Base-by-base conservation (phyloP, 495 filamentous ascomycete genomes). In the Astrothelium macrocarpum region DNA sequence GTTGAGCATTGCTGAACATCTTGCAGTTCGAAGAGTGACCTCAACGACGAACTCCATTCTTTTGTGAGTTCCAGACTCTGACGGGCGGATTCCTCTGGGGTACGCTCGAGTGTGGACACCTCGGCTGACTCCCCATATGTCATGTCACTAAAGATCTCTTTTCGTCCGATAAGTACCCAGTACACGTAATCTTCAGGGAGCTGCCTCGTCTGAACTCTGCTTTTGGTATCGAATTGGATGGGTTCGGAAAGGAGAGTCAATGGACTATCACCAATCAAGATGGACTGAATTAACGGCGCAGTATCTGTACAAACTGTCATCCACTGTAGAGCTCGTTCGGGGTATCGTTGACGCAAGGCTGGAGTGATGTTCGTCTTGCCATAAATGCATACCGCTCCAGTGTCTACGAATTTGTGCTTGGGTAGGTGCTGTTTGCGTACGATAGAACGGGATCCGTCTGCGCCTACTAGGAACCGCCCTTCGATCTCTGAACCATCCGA, bases 391-490 rank as follows among this genome's bases (percentile, higher is more conserved):
- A 62, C 16, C 10, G 61, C 25, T 28, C 61, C 26, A 16, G 61
- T 53, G 25, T 62, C 71, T 16, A 75, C 46, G 9, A 58, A 60
- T 53, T 67, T 69, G 45, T 68, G 63, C n/a, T 69, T 53, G 1
- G 72, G 71, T 7, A 70, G 63, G 16, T 69, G 66, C 26, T 73
- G 70, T 58, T 69, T 68, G 70, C 80, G 80, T 2, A 77, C 72
- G 10, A 67, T 71, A 12, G 82, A 85, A 32, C 73, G 75, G 31
- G 74, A 71, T 7, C 85, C 85, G 68, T 88, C 85, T 61, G 76
- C 78, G 34, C 79, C 85, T 49, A 87, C 68, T 12, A 88, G 70
- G 1, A 87, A 70, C 0, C 71, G 70, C 0, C 84, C 85, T 2
- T 69, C 71, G 12, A 65, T 77, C 0, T 68, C 72, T 2, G 77